Evolutionary conservation across 164 flowering plant genomes (phyloP).

Genomic region (Protea cynaroides): DNA sequence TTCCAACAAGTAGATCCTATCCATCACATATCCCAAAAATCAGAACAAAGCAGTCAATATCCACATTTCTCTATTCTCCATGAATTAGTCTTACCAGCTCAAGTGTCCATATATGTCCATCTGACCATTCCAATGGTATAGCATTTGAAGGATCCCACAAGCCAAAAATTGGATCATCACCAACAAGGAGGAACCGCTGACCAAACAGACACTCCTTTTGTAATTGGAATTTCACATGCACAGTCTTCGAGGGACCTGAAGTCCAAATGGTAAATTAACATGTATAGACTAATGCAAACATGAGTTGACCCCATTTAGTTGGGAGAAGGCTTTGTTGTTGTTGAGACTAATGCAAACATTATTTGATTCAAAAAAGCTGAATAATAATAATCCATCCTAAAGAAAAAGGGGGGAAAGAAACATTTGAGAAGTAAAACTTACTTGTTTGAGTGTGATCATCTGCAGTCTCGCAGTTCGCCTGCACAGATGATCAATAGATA

Average conservation of each 20-base stretch:
- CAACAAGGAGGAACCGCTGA: conserved; percentile 55
- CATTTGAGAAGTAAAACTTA: no score
- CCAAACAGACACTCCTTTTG: conserved; percentile 72
- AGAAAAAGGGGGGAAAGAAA: no score
- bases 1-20: conserved; percentile 59
- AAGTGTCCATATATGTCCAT: conserved; percentile 64
- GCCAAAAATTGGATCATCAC: conserved; percentile 70
- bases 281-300: no score
- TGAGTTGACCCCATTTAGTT: no score
- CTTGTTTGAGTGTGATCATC: no score
- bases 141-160: conserved; percentile 62
- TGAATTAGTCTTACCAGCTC: conserved; percentile 49
- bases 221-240: conserved; percentile 55
- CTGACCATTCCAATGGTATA: conserved; percentile 75
- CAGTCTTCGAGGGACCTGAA: conserved; percentile 35
- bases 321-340: no score
- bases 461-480: no score
- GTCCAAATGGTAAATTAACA: background rate
- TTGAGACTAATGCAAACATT: background rate
- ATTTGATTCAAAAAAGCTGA: background rate
- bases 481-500: no score
- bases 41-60: background rate
- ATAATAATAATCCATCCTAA: no score
- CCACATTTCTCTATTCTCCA: background rate
- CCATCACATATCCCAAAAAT: conserved; percentile 2